phyloP scores from a whole-genome alignment of 805 yeast species.

The Wickerhamiella cacticola region DNA sequence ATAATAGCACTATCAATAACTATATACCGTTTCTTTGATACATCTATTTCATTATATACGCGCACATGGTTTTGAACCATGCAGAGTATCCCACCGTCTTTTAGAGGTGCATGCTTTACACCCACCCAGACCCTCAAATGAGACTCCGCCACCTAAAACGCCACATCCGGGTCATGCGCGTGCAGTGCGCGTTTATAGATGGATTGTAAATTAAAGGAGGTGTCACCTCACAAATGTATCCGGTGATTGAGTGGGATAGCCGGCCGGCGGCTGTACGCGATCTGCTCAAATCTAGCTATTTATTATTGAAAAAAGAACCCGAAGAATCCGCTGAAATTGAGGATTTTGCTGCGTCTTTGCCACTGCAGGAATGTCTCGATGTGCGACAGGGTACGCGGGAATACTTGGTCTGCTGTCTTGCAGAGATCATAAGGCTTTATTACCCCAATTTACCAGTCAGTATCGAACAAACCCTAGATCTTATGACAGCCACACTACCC shows the following conservation, averaged over 20 bases:
- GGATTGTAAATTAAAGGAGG: not conserved
- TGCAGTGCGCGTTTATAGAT: not conserved
- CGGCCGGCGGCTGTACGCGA: not conserved
- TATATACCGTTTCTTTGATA: no score
- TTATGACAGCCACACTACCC: not conserved
- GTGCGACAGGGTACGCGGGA: not conserved
- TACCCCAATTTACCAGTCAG: not conserved
- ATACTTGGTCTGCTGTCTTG: slow-evolving; percentile 5
- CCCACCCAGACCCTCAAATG: no score
- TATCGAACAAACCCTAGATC: not conserved
- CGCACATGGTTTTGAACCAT: no score
- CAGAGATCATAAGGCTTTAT: slow-evolving; percentile 2
- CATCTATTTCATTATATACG: no score
- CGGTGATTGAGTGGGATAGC: not conserved
- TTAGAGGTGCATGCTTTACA: not conserved
- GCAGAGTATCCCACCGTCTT: not conserved
- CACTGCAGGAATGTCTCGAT: not conserved
- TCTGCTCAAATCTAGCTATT: not conserved
- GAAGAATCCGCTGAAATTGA: not conserved
- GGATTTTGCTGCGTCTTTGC: not conserved
- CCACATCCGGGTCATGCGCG: not conserved
- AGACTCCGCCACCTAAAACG: no score
- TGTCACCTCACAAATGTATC: slow-evolving; percentile 2
- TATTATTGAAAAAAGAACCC: not conserved
- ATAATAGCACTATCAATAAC: no score